Conservation (phyloP, 306 rosid species). For the Lupinus albus region DNA sequence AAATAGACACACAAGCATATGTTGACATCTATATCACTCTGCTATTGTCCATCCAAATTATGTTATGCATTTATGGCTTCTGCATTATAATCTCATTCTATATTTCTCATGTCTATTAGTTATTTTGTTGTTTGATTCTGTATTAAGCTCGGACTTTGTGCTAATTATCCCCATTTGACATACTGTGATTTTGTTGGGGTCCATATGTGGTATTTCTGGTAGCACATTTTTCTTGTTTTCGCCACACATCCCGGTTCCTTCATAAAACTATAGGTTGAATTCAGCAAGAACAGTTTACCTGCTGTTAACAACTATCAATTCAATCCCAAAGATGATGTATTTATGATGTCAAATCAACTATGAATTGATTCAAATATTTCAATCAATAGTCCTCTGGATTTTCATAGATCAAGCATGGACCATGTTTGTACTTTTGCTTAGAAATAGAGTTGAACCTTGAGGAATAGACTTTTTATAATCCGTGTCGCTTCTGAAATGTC, state of each 20-base stretch:
- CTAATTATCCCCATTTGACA: background rate
- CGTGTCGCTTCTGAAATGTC: background rate
- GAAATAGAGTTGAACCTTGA: background rate
- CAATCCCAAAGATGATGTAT: background rate
- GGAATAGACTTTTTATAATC: slow-evolving; percentile 9
- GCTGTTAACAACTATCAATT: background rate
- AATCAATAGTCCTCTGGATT: background rate
- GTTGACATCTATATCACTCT: background rate
- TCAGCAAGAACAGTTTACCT: background rate
- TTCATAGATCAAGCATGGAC: slow-evolving; percentile 15
- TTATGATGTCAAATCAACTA: background rate
- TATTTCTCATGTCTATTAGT: background rate
- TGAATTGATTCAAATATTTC: background rate
- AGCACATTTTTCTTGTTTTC: background rate
- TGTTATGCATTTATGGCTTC: slow-evolving; percentile 17
- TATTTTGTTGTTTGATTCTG: background rate
- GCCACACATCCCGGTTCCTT: slow-evolving; percentile 7
- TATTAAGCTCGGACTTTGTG: background rate
- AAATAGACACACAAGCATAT: background rate
- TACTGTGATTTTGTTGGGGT: background rate
- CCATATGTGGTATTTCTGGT: slow-evolving; percentile 13
- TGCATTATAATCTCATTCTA: slow-evolving; percentile 1
- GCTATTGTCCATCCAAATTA: slow-evolving; percentile 33
- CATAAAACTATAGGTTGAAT: background rate
- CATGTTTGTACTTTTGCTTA: slow-evolving; percentile 12